Percentiles rank a stretch among this genome's conserved stretches.
phyloP scores from a whole-genome alignment of 495 filamentous ascomycete species.

The Rhizodiscina lignyota region DNA sequence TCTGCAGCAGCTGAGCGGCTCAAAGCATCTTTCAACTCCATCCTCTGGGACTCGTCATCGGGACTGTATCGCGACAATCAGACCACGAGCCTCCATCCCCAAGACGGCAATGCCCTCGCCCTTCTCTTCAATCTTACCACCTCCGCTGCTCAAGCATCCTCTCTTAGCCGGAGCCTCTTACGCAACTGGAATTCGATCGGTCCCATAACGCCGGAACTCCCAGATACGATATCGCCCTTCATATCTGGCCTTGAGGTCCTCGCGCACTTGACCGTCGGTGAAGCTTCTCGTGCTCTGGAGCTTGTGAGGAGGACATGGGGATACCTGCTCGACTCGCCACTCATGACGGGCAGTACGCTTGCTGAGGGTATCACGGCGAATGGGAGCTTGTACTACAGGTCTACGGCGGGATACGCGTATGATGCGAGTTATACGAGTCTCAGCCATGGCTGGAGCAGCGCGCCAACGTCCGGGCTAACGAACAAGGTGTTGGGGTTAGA shows the following conservation, averaged over 20 bases:
- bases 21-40: slow-evolving; percentile 13
- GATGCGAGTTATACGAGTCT: slow-evolving; percentile 34
- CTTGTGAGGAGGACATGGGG: slow-evolving; percentile 43
- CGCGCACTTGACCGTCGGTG: slow-evolving; percentile 32
- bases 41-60: slow-evolving; percentile 14
- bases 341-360: slow-evolving; percentile 43
- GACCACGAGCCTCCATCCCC: slow-evolving; percentile 23
- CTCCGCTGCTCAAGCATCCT: slow-evolving; percentile 7
- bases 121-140: slow-evolving; percentile 19
- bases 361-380: slow-evolving; percentile 41
- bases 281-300: slow-evolving; percentile 32
- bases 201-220: slow-evolving; percentile 39
- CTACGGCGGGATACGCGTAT: slow-evolving; percentile 35
- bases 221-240: slow-evolving; percentile 43
- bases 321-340: slow-evolving; percentile 41
- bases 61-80: slow-evolving; percentile 20
- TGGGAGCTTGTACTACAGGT: slow-evolving; percentile 40
- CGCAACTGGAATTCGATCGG: slow-evolving; percentile 40
- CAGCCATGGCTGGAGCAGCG: slow-evolving; percentile 42
- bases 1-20: too few relatives aligned
- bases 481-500: slow-evolving; percentile 34
- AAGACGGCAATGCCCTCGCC: slow-evolving; percentile 34
- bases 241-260: slow-evolving; percentile 44
- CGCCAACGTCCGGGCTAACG: slow-evolving; percentile 38
- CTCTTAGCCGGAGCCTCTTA: slow-evolving; percentile 29